Evolutionary conservation across 139 green algal genomes (phyloP).

Genomic region (Chlamydomonas eustigma): DNA sequence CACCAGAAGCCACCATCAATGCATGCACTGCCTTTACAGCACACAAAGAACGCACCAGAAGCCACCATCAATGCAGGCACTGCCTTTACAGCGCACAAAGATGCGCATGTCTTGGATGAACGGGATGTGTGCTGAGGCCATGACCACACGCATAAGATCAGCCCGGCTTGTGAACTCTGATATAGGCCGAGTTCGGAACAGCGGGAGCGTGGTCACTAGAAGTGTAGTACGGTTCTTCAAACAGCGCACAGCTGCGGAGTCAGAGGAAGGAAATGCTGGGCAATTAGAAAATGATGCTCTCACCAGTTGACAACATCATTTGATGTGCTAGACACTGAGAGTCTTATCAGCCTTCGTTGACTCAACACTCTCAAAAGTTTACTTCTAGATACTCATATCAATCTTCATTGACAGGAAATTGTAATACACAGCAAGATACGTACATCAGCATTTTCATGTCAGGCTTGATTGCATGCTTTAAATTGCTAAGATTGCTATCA

Average conservation of each 20-base stretch:
- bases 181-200: conserved; percentile 1
- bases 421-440: too few relatives aligned
- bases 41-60: conserved; percentile 8
- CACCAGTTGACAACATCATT: too few relatives aligned
- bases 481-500: too few relatives aligned
- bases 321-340: too few relatives aligned
- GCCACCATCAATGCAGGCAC: conserved; percentile 11
- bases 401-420: too few relatives aligned
- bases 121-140: conserved; percentile 8
- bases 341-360: background rate
- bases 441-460: too few relatives aligned
- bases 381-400: too few relatives aligned
- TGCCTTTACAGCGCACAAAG: conserved; percentile 4
- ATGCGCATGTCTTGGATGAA: conserved; percentile 1
- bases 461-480: too few relatives aligned
- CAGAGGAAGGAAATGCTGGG: background rate
- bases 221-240: background rate
- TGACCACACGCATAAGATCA: conserved; percentile 1
- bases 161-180: background rate
- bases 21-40: conserved; percentile 6
- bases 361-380: background rate
- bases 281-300: too few relatives aligned
- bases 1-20: conserved; percentile 11
- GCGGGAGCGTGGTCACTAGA: conserved; percentile 12
- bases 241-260: conserved; percentile 1